Evolutionary conservation across 148 eudicot genomes (phyloP), one percentile per base, ranked within the genome.

Genomic region (Oxyria digyna): DNA sequence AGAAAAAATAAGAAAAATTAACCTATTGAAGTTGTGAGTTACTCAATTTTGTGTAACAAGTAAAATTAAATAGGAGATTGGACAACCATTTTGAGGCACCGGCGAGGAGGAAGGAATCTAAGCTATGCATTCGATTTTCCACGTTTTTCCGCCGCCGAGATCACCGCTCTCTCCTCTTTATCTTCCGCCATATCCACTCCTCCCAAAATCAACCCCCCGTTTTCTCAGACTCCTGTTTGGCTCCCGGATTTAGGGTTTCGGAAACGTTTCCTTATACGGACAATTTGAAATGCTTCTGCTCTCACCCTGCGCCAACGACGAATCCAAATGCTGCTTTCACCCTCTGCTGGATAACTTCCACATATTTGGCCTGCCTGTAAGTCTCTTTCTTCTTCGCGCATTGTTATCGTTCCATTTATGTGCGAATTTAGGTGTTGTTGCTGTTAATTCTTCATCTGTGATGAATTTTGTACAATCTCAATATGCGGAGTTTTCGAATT

Each of bases 311-410:
- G 71, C 70, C 31, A 52, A 48, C 7, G 67, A 32, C 18, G 6
- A 38, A 23, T 11, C 54, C 64, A 48, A 69, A 33, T 91, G 97
- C 79, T 91, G 97, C 63, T 70, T 11, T 79, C 85, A 0, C 54
- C 18, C 33, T 79, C 91, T 13, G 68, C 84, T 54, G 93, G n/a
- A 92, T 74, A 89, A 85, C 77, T 92, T 92, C 75, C 91, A 70
- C 43, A 84, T 92, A 69, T 85, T 91, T 42, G 89, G 85, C n/a
- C 21, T 87, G 96, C n/a, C n/a, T n/a, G n/a, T 89, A 65, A 78
- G 92, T 31, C 72, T 71, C 62, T 43, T 31, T 46, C 42, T 74
- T 8, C 62, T 32, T 48, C 52, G 55, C 21, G 26, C 55, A 18
- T 49, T 54, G 26, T 21, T 24, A 12, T 54, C 32, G 31, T 54